phyloP scores from a whole-genome alignment of 2,329 filamentous ascomycete genomes.

The Penicillium griseofulvum region DNA sequence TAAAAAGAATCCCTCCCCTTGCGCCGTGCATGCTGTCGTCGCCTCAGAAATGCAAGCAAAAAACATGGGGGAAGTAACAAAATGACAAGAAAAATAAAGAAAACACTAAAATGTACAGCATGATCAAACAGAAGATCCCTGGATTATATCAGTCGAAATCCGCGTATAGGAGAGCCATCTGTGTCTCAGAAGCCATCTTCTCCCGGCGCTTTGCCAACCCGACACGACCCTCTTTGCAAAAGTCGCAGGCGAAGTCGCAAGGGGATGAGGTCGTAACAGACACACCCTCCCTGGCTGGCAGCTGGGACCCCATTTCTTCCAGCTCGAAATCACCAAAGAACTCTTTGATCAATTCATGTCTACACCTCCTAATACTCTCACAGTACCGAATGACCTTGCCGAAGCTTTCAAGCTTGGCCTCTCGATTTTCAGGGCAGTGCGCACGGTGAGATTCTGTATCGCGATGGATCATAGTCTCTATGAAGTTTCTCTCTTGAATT shows the following conservation, averaged over 20 bases:
- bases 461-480: conserved; percentile 43
- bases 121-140: neutral
- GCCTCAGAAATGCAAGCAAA: neutral
- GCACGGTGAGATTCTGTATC: conserved; percentile 38
- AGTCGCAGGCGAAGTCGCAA: conserved; percentile 75
- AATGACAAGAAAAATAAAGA: neutral
- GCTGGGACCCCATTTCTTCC: conserved; percentile 31
- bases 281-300: conserved; percentile 3
- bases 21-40: neutral
- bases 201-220: conserved; percentile 58
- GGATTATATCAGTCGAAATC: neutral
- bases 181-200: conserved; percentile 27
- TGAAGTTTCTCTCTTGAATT: conserved; percentile 77
- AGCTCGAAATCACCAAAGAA: conserved; percentile 69
- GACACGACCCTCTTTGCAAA: conserved; percentile 65
- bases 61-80: neutral
- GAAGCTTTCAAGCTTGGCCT: conserved; percentile 59
- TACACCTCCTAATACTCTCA: conserved; percentile 69
- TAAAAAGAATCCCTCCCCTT: neutral
- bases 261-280: conserved; percentile 37
- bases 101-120: neutral
- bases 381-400: conserved; percentile 74
- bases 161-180: conserved; percentile 8
- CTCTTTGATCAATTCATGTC: conserved; percentile 70
- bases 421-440: conserved; percentile 34